Base-by-base conservation (phyloP, 257 asterid species). In the Solanum sitiens region DNA sequence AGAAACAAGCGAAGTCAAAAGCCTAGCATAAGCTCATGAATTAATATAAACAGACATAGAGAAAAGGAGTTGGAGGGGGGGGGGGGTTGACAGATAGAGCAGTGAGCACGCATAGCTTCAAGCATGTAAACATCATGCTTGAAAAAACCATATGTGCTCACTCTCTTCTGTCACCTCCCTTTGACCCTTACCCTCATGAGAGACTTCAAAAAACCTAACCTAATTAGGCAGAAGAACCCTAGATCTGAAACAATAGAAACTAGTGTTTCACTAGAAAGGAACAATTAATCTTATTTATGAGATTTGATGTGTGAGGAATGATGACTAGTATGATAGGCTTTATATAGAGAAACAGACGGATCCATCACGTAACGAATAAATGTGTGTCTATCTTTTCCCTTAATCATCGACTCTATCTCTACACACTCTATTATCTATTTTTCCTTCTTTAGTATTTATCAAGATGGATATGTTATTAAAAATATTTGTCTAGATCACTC, bases 121-220 rank as follows among this genome's bases (percentile, higher is more conserved):
- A 90, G 96, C 98, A 94, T 72, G 75, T 37, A 7, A 85, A 18
- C 20, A 70, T 73, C 56, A 94, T 93, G 96, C 98, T 91, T 91
- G 98, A 95, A 94, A 94, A 91, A 91, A 94, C 95, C 95, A 94
- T 93, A 79, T 88, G 98, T 94, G 98, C 98, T 95, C 42, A 70
- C 40, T 70, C 76, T 70, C 40, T 70, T 30, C 79, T 18, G 98
- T 95, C 98, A 95, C 96, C 94, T 90, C 92, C 92, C 53, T 90
- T 8, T 20, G 11, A 56, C 27, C 77, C 30, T n/a, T n/a, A n/a
- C n/a, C 30, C 44, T 15, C 4, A 27, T 27, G 65, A 56, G 23
- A 6, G n/a, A 53, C 9, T 56, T 59, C 79, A 72, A 15, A 71
- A 16, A 5, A 30, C n/a, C 11, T 56, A 5, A 30, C n/a, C 11